These are phyloP conservation scores for Podospora comata DNA, from an alignment of 495 filamentous ascomycete species.

Conservation along the genomic window DNA sequence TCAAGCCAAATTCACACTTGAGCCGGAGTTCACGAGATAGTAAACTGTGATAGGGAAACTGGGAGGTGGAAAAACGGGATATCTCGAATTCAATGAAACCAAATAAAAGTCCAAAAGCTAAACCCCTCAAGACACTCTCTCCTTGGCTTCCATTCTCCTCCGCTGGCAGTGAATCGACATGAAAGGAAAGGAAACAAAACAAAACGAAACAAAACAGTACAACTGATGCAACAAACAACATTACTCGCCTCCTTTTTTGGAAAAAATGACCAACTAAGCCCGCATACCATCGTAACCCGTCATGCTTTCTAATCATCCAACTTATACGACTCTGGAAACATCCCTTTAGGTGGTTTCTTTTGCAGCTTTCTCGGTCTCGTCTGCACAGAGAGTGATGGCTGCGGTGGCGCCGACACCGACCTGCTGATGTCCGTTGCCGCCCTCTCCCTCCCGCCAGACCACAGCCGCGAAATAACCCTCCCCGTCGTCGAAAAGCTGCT, in stretches of 20 bases:
- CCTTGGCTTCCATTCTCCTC: neutral
- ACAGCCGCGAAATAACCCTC: neutral
- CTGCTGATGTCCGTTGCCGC: neutral
- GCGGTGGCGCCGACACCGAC: neutral
- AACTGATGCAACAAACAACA: neutral
- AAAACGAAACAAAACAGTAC: neutral
- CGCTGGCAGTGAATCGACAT: neutral
- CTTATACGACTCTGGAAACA: slow-evolving; percentile 30
- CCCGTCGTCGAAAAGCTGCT: neutral
- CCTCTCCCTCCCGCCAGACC: neutral
- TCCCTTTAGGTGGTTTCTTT: slow-evolving; percentile 42
- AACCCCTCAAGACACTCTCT: neutral
- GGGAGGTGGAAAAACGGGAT: slow-evolving; percentile 4
- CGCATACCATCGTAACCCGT: neutral
- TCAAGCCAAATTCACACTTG: too few species aligned
- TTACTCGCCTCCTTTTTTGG: neutral
- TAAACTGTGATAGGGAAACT: neutral
- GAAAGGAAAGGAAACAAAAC: neutral
- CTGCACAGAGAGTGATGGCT: neutral
- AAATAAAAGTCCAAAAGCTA: neutral
- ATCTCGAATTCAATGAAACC: slow-evolving; percentile 4
- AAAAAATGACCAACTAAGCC: neutral
- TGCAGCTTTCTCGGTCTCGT: slow-evolving; percentile 44
- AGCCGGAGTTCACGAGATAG: too few species aligned
- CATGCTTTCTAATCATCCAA: slow-evolving; percentile 14